Percentiles rank a stretch among this genome's conserved stretches.
phyloP scores from a whole-genome alignment of 2,329 filamentous ascomycete species.

The Aspergillus quadricinctus region DNA sequence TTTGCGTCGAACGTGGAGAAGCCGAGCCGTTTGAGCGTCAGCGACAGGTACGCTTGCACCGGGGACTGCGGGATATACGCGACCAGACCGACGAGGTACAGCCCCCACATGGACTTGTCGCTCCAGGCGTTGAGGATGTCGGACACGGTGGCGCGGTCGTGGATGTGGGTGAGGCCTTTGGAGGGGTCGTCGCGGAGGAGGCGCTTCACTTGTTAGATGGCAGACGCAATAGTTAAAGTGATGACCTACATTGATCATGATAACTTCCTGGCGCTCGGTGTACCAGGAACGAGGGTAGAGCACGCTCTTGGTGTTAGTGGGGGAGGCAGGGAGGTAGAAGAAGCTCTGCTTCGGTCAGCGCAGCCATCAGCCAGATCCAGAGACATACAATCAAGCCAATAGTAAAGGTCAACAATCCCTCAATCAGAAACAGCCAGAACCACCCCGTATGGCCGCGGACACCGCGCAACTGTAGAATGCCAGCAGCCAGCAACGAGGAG shows the following conservation, averaged over 20 bases:
- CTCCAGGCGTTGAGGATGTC: conserved; percentile 45
- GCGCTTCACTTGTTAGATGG: too few relatives aligned
- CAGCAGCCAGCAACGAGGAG: conserved; percentile 36
- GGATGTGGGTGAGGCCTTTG: conserved; percentile 47
- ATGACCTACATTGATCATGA: conserved; percentile 24
- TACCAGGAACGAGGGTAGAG: conserved; percentile 23
- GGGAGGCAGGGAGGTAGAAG: conserved; percentile 26
- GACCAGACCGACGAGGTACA: conserved; percentile 47
- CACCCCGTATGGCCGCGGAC: conserved; percentile 40
- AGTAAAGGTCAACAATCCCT: conserved; percentile 41
- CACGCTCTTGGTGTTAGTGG: conserved; percentile 23
- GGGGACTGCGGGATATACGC: conserved; percentile 46
- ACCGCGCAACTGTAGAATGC: conserved; percentile 41
- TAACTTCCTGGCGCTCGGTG: conserved; percentile 24
- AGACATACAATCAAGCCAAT: conserved; percentile 33
- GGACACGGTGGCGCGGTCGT: conserved; percentile 40
- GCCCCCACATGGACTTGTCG: conserved; percentile 48
- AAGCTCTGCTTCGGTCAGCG: conserved; percentile 25
- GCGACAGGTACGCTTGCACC: conserved; percentile 50
- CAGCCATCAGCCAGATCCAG: conserved; percentile 5
- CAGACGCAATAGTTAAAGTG: too few relatives aligned
- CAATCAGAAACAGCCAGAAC: conserved; percentile 41
- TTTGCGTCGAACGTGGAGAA: conserved; percentile 29
- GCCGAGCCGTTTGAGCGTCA: conserved; percentile 43
- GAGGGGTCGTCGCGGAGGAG: conserved; percentile 53